Evolutionary conservation across 352 stramenopile species (phyloP), one percentile per base, ranked within the genome.

Genomic region (Pythium scleroteichum): DNA sequence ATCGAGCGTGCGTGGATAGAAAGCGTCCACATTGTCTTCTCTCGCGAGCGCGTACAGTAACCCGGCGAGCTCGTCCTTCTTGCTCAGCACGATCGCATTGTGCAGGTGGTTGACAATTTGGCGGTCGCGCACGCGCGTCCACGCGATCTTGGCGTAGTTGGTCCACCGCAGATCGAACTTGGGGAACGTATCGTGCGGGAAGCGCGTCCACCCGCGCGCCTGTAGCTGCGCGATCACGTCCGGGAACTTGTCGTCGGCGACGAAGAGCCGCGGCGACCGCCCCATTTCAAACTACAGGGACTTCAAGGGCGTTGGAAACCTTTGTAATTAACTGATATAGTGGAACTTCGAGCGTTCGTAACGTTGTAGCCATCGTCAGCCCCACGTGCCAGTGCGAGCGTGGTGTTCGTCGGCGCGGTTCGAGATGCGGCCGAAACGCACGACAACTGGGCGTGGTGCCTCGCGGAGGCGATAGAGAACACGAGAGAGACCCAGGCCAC

Each of bases 391-490:
- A 8, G 52, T 79, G 57, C 68, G 74, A 44, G 67, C 55, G 23
- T 62, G 51, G 23, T 65, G 51, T 2, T 84, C 72, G 33, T 74
- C n/a, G n/a, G n/a, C n/a, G n/a, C n/a, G 40, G 17, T 66, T 47
- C 50, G 45, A 29, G 57, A 90, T 78, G 33, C 82, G 78, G 14
- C 85, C 85, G 52, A 94, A 94, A 45, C 85, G 85, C 47, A 94
- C 83, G 39, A 94, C 82, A 9, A 94, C 78, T 2, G 85, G 85
- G 14, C 85, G 85, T 9, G 85, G 79, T 12, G 83, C 85, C 58
- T 92, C 85, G 57, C 85, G 73, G 45, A 94, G 69, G 47, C 83
- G 76, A 45, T 90, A 90, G 9, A 94, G 59, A 26, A 92, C 72
- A n/a, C 83, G 76, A 9, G 81, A 85, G 26, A 94, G 78, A 7